Conservation (phyloP, 2,329 filamentous ascomycete genomes). For the Periconia sp. region DNA sequence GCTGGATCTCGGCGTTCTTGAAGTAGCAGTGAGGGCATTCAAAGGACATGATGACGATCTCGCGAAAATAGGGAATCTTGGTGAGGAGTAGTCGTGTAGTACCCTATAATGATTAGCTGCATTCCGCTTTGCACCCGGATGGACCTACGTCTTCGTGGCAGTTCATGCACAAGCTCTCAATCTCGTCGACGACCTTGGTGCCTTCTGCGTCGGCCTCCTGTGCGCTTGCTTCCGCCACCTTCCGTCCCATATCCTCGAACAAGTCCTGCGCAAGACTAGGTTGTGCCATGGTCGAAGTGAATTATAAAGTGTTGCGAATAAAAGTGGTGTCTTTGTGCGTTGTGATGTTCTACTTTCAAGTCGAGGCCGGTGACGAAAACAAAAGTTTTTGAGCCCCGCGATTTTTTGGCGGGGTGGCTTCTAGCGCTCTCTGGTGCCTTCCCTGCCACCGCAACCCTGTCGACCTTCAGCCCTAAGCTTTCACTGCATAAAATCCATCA, state of each 20-base stretch:
- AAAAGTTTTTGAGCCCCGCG: slow-evolving; percentile 44
- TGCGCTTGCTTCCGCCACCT: slow-evolving; percentile 51
- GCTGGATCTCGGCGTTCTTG: slow-evolving; percentile 92
- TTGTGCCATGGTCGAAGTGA: slow-evolving; percentile 36
- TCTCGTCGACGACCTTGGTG: slow-evolving; percentile 59
- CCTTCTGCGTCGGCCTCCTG: slow-evolving; percentile 45
- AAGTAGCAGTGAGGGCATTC: slow-evolving; percentile 87
- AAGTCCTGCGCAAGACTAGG: slow-evolving; percentile 53
- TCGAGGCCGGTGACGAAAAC: slow-evolving; percentile 29
- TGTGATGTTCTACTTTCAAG: slow-evolving; percentile 14
- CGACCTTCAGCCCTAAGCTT: slow-evolving; percentile 33
- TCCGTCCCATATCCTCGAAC: slow-evolving; percentile 59
- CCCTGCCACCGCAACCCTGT: slow-evolving; percentile 25
- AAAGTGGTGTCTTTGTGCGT: slow-evolving; percentile 1
- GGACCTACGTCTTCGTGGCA: slow-evolving; percentile 55
- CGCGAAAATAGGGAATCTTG: slow-evolving; percentile 94
- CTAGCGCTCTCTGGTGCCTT: slow-evolving; percentile 28
- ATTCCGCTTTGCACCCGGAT: slow-evolving; percentile 1
- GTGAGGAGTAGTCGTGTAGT: slow-evolving; percentile 86
- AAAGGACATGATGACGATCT: slow-evolving; percentile 98
- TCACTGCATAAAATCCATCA: slow-evolving; percentile 62
- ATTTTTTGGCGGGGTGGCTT: slow-evolving; percentile 32
- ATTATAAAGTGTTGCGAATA: neutral
- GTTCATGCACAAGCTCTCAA: slow-evolving; percentile 62
- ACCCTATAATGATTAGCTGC: slow-evolving; percentile 62